These are phyloP conservation scores for Starmerella cellae DNA, from an alignment of 805 yeast species.

Conservation along the genomic window DNA sequence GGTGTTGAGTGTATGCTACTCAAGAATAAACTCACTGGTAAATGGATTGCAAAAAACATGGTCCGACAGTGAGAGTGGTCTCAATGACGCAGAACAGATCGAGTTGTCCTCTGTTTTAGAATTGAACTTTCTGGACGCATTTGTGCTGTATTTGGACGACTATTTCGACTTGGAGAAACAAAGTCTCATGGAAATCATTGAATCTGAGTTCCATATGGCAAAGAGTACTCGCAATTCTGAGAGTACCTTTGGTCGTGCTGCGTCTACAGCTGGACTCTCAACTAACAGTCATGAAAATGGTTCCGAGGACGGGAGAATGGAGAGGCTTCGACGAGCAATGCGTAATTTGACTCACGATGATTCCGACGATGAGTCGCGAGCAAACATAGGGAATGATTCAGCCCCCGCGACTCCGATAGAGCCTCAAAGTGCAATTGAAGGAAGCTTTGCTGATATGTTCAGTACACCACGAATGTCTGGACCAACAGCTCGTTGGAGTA, in stretches of 20 bases:
- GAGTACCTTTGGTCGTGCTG: not conserved
- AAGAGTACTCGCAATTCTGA: not conserved
- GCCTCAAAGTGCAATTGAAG: not conserved
- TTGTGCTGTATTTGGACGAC: constrained; percentile 50
- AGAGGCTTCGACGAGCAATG: constrained; percentile 24
- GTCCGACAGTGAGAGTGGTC: constrained; percentile 26
- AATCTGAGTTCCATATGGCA: constrained; percentile 1
- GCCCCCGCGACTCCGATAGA: not conserved
- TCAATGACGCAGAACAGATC: constrained; percentile 29
- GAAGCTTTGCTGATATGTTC: not conserved
- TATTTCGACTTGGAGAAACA: constrained; percentile 54
- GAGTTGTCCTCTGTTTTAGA: constrained; percentile 43
- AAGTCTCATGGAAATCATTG: constrained; percentile 25
- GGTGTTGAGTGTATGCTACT: constrained; percentile 53
- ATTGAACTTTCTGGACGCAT: constrained; percentile 58
- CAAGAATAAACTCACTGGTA: constrained; percentile 45
- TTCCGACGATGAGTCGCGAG: not conserved
- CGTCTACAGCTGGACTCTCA: not conserved
- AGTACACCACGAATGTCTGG: not conserved
- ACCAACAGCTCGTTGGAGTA: not conserved
- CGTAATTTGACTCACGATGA: constrained; percentile 13
- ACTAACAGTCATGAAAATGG: not conserved
- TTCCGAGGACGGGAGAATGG: constrained; percentile 25
- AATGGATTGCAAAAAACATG: constrained; percentile 47
- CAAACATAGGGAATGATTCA: not conserved